Conservation (phyloP, 805 yeast genomes). For the Kodamaea leandrae region DNA sequence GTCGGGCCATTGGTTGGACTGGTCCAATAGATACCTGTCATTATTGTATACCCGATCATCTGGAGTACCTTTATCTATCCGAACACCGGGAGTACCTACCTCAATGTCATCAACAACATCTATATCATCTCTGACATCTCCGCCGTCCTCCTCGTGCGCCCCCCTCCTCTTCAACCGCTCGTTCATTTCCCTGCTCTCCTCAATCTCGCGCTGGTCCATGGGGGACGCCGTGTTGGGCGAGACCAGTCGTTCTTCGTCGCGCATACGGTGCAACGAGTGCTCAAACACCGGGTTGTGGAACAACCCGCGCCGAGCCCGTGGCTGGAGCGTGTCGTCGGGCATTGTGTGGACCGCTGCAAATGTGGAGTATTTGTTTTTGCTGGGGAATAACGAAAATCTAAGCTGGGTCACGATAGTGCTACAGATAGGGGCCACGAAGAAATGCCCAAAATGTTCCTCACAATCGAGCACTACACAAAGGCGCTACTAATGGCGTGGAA, state of each 20-base stretch:
- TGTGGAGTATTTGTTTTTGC: not conserved
- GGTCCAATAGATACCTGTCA: too few species aligned
- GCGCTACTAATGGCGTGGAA: too few species aligned
- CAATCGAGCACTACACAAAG: too few species aligned
- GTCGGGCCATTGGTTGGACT: too few species aligned
- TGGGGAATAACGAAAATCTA: not conserved
- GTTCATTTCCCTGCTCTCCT: not conserved
- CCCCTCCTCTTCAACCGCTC: not conserved
- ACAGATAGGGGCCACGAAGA: too few species aligned
- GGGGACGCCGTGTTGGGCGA: slow-evolving; percentile 23
- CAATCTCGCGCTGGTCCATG: not conserved
- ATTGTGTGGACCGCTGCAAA: not conserved
- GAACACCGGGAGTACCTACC: not conserved
- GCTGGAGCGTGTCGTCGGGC: not conserved
- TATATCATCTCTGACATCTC: not conserved
- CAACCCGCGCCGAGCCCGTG: slow-evolving; percentile 6
- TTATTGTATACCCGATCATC: too few species aligned
- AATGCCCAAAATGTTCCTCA: too few species aligned
- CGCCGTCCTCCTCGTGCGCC: not conserved
- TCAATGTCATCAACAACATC: too few species aligned
- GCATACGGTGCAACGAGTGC: slow-evolving; percentile 11
- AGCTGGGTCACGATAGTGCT: too few species aligned
- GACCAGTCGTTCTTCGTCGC: slow-evolving; percentile 28
- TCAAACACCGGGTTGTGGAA: slow-evolving; percentile 22
- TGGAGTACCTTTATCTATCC: too few species aligned